phyloP scores from a whole-genome alignment of 2,329 filamentous ascomycete species.

The Monilinia vaccinii-corymbosi region DNA sequence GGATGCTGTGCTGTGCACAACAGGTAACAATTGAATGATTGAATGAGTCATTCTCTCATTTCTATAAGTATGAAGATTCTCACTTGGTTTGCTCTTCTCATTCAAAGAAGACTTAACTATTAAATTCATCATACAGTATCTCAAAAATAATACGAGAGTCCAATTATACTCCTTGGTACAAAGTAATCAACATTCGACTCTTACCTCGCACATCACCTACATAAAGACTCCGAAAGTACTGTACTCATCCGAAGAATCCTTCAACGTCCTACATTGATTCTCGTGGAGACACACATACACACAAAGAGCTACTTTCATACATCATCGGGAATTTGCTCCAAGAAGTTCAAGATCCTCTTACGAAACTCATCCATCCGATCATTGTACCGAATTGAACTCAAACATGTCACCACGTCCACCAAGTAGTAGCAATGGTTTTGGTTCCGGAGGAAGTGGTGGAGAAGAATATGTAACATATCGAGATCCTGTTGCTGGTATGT shows the following conservation, averaged over 20 bases:
- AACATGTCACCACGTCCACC: not conserved
- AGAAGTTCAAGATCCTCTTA: not conserved
- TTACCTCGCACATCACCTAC: not conserved
- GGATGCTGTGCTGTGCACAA: not conserved
- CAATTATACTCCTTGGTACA: not conserved
- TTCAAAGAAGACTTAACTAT: not conserved
- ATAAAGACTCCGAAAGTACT: conserved; percentile 1
- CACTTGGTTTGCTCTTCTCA: not conserved
- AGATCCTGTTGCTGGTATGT: not conserved
- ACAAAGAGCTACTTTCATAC: not conserved
- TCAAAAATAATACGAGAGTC: not conserved
- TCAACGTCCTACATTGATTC: conserved; percentile 1
- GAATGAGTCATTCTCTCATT: not conserved
- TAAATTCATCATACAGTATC: not conserved
- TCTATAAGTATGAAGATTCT: not conserved
- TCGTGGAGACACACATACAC: conserved; percentile 2
- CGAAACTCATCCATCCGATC: not conserved
- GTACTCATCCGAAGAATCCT: not conserved
- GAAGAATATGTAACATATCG: conserved; percentile 1
- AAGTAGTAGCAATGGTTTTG: not conserved
- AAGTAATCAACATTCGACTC: not conserved
- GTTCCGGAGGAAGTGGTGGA: not conserved
- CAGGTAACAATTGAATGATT: not conserved
- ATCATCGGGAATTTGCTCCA: not conserved
- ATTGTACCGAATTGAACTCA: not conserved